phyloP scores from a whole-genome alignment of 148 eudicot species.

The Salicornia ramosissima region DNA sequence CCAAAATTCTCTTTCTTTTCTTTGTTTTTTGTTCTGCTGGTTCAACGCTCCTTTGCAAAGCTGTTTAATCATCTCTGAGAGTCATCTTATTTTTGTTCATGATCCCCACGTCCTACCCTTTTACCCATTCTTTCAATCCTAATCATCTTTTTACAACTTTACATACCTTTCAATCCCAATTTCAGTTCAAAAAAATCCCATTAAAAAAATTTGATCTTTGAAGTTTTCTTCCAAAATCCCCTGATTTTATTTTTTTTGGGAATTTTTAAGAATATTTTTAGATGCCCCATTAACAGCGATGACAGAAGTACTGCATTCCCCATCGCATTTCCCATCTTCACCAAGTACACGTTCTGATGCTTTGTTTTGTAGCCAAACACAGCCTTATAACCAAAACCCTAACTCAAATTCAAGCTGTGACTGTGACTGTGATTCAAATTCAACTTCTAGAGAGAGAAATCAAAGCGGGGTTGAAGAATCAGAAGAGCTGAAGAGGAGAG shows the following conservation, averaged over 20 bases:
- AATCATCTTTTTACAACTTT: background rate
- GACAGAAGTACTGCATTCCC: slow-evolving; percentile 87
- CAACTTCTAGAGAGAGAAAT: background rate
- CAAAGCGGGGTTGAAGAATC: slow-evolving; percentile 22
- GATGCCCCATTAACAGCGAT: slow-evolving; percentile 33
- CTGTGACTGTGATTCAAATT: slow-evolving; percentile 22
- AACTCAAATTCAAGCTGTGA: slow-evolving; percentile 19
- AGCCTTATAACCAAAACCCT: slow-evolving; percentile 35
- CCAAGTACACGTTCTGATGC: slow-evolving; percentile 33
- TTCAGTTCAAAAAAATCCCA: slow-evolving; percentile 4
- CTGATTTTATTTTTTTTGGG: background rate
- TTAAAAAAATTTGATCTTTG: slow-evolving; percentile 26
- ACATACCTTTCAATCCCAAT: slow-evolving; percentile 20
- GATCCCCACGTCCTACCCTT: slow-evolving; percentile 52
- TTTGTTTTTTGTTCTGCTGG: slow-evolving; percentile 8
- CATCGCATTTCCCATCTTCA: slow-evolving; percentile 49
- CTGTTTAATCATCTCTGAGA: background rate
- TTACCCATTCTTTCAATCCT: slow-evolving; percentile 35
- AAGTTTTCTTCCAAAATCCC: slow-evolving; percentile 14
- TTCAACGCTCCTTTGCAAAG: slow-evolving; percentile 24
- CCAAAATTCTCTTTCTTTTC: slow-evolving; percentile 2
- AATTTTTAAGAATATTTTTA: background rate
- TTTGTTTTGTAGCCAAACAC: slow-evolving; percentile 35
- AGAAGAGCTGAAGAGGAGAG: slow-evolving; percentile 44
- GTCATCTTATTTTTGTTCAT: slow-evolving; percentile 22